Evolutionary conservation across 139 green algal genomes (phyloP).

Genomic region (Chlamydomonas incerta): DNA sequence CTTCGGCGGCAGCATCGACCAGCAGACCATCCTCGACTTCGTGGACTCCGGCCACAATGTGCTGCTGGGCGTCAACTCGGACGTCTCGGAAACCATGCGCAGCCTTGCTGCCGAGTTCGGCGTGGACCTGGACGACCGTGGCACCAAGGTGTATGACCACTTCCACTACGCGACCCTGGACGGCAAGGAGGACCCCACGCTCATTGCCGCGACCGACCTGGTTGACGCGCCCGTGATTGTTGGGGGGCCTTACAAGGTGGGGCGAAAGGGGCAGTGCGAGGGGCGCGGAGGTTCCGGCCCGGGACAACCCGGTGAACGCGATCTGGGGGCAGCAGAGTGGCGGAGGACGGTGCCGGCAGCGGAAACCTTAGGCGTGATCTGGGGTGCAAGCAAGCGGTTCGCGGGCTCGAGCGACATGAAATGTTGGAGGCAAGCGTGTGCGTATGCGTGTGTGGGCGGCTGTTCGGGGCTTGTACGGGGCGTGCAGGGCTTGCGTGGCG

Average conservation of each 20-base stretch:
- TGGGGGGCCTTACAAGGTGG: conserved; percentile 41
- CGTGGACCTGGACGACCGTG: conserved; percentile 82
- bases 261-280: background rate
- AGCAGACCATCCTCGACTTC: conserved; percentile 83
- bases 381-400: too few species aligned
- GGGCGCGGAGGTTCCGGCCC: too few species aligned
- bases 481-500: too few species aligned
- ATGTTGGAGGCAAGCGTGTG: too few species aligned
- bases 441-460: too few species aligned
- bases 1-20: conserved; percentile 74
- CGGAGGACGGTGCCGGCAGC: too few species aligned
- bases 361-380: too few species aligned
- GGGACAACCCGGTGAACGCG: too few species aligned
- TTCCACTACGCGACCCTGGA: conserved; percentile 38
- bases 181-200: conserved; percentile 45
- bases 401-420: too few species aligned
- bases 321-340: too few species aligned
- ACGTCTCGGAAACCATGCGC: conserved; percentile 64
- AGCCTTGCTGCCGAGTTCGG: conserved; percentile 74
- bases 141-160: conserved; percentile 63
- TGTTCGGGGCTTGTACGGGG: too few species aligned
- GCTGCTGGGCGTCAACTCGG: conserved; percentile 74
- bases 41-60: conserved; percentile 86
- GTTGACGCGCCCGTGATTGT: conserved; percentile 38
- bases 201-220: conserved; percentile 40